phyloP scores from a whole-genome alignment of 345 rosid genomes.

The Rhizophora mangle region DNA sequence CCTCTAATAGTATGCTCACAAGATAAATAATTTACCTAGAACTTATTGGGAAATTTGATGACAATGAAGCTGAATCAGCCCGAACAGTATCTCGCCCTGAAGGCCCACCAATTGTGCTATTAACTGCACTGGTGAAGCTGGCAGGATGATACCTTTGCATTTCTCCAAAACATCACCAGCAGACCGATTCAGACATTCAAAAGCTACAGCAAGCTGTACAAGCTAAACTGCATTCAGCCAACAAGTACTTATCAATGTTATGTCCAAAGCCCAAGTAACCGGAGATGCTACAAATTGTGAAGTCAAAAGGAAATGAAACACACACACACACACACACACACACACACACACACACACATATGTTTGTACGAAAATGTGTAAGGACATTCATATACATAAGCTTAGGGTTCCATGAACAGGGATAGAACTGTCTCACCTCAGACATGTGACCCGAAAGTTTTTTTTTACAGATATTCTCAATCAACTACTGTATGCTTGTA shows the following conservation, averaged over 20 bases:
- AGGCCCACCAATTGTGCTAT: constrained; percentile 66
- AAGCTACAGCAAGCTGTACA: constrained; percentile 31
- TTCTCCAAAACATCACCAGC: constrained; percentile 85
- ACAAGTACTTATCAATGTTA: background rate
- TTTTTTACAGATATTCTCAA: background rate
- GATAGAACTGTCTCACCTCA: background rate
- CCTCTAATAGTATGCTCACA: no score
- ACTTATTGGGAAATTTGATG: constrained; percentile 56
- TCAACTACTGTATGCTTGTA: background rate
- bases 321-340: no score
- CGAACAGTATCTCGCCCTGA: constrained; percentile 74
- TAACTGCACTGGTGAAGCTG: constrained; percentile 94
- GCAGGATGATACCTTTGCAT: constrained; percentile 97
- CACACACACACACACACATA: no score
- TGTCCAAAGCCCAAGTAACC: background rate
- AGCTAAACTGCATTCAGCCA: constrained; percentile 35
- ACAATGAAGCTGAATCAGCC: constrained; percentile 71
- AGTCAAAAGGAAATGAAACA: no score
- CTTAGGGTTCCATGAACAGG: background rate
- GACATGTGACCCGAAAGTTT: background rate
- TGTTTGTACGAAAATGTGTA: no score
- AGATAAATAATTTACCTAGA: constrained; percentile 49
- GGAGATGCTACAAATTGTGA: background rate
- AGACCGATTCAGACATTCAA: constrained; percentile 73
- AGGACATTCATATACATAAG: no score